A percentile compares a stretch with the other conserved stretches of the same genome.
Conservation (phyloP, 345 rosid species). For the Raphanus sativus region DNA sequence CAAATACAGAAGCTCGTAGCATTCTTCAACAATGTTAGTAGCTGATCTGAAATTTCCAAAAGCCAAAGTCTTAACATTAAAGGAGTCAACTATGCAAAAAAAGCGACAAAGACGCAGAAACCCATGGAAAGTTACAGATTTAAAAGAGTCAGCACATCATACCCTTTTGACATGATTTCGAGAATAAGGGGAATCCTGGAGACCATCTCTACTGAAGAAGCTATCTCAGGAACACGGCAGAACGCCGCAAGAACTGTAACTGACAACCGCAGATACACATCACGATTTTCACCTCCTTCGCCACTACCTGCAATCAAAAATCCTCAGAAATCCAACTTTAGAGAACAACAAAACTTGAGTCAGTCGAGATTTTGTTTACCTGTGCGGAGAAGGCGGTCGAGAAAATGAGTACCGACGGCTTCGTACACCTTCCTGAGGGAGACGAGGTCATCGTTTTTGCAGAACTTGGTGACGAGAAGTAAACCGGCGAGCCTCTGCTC, state of each 20-base stretch:
- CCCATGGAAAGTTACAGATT: background rate
- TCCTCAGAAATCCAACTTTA: background rate
- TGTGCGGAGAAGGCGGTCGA: conserved; percentile 70
- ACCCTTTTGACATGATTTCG: conserved; percentile 57
- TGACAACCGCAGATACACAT: conserved; percentile 73
- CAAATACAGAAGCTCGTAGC: conserved; percentile 72
- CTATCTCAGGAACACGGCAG: conserved; percentile 73
- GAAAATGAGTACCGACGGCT: conserved; percentile 64
- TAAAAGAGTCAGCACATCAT: conserved; percentile 32
- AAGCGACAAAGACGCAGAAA: too few relatives aligned
- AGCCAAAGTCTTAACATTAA: conserved; percentile 10
- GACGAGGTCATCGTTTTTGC: conserved; percentile 56
- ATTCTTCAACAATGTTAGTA: conserved; percentile 55
- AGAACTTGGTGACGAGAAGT: conserved; percentile 75
- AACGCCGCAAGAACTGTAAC: conserved; percentile 72
- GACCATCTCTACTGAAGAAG: conserved; percentile 71
- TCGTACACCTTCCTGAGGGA: conserved; percentile 61
- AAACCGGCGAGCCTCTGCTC: conserved; percentile 92
- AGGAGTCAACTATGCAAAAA: too few relatives aligned
- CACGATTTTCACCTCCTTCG: conserved; percentile 53
- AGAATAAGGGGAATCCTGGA: conserved; percentile 63
- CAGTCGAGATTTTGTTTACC: conserved; percentile 42
- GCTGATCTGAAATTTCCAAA: conserved; percentile 45
- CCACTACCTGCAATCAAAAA: conserved; percentile 40
- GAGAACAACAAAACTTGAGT: background rate